Evolutionary conservation across 352 stramenopile species (phyloP), one percentile per base, ranked within the genome.

Genomic region (Blastocystis hominis): DNA sequence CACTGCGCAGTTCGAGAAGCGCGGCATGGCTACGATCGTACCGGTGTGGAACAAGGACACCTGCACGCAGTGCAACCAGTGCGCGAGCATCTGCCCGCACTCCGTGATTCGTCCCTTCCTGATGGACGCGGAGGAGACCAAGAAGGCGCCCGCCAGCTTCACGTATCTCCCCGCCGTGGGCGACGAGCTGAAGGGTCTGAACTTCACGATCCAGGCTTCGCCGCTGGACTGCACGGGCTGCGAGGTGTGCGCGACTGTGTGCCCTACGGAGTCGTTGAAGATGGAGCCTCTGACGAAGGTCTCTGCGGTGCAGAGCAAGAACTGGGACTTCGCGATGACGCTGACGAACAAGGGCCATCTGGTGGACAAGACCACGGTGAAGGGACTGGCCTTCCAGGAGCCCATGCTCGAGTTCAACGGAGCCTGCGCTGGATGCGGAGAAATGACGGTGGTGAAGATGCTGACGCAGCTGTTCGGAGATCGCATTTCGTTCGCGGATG

Each of bases 391-490:
- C 77, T 92, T 92, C 69, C 91, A 92, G 86, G 90, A 89, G 2
- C 91, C 90, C 1, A 81, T 92, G 20, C 90, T 91, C 89, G 90
- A 92, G 64, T 92, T 92, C 77, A 91, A 88, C 15, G 90, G 91
- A 30, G 91, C 91, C 34, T 92, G 91, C 70, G 90, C 89, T 62
- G 91, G 91, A 7, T 92, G 91, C 76, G 91, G 91, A 7, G 91
- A 92, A 68, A 91, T 89, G 13, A 89, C 89, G 9, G 91, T 91
- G 68, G 90, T 92, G 63, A 92, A 92, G 63, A 89, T 93, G 75
- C 62, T 93, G 40, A 92, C 89, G 4, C 91, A 93, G 64, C 88
- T 93, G 20, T 93, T 92, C 86, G 91, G 91, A 42, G 91, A 93
- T 55, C 89, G 91, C 2, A 92, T 93, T 88, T 86, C 92, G 9